Conservation (phyloP, 768 basidiomycete species). For the Mycena chlorophos region DNA sequence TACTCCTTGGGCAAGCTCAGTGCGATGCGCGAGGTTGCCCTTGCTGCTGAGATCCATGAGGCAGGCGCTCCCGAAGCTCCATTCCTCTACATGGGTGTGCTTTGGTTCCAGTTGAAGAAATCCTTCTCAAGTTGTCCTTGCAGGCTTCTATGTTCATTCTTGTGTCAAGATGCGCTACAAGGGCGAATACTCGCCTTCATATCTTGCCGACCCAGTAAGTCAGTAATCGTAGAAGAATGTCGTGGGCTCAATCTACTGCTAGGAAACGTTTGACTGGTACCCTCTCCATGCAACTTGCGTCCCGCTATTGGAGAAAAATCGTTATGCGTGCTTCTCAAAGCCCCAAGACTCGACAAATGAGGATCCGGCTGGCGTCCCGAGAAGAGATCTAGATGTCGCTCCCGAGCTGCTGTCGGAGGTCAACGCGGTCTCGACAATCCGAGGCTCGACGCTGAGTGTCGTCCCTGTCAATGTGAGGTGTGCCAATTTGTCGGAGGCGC, state of each 20-base stretch:
- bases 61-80: conserved; percentile 65
- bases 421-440: conserved; percentile 23
- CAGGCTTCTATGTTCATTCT: conserved; percentile 91
- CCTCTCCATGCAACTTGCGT: conserved; percentile 56
- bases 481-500: neutral
- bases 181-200: conserved; percentile 88
- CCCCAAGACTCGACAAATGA: conserved; percentile 54
- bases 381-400: neutral
- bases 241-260: neutral
- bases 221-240: neutral
- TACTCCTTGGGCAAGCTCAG: conserved; percentile 86
- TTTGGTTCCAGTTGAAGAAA: neutral
- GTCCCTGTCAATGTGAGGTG: conserved; percentile 16
- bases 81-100: conserved; percentile 79
- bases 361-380: conserved; percentile 17
- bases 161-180: conserved; percentile 98
- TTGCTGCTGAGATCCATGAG: conserved; percentile 72
- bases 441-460: conserved; percentile 5
- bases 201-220: conserved; percentile 79
- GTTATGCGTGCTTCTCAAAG: conserved; percentile 69
- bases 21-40: conserved; percentile 75
- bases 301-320: conserved; percentile 60
- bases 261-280: conserved; percentile 82
- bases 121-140: neutral
- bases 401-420: conserved; percentile 12